Base-by-base conservation (phyloP, 441 rosid genomes). In the Populus trichocarpa region DNA sequence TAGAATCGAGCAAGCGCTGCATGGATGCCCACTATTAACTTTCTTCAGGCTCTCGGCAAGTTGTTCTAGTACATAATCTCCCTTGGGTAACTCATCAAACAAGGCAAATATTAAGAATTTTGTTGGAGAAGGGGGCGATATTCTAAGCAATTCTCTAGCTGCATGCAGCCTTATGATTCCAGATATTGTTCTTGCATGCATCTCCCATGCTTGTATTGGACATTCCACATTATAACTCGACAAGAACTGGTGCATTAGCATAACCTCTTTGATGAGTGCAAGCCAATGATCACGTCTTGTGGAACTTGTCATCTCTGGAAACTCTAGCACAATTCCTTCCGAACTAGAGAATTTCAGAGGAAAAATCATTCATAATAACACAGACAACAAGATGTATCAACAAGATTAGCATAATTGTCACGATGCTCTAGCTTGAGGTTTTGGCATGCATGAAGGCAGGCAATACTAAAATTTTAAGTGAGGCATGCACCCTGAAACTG, bases 281-380 rank as follows among this genome's bases (percentile, higher is more conserved):
- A 94, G 93, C 99, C 98, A 94, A 73, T 90, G 98, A 74, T 91
- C 93, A 11, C 98, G 87, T 82, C 99, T 94, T 0, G 96, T 96
- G 61, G 98, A 94, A 85, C 98, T 92, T 35, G 98, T 93, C 82
- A 94, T 79, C 94, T 94, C 99, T 0, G 99, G 99, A 81, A 96
- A 96, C 86, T 93, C 99, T 70, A 96, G 83, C 73, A 94, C 88
- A 69, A 96, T 84, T 78, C 89, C 98, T 79, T 92, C 98, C 63
- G 90, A 87, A 73, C 98, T 93, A 77, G n/a, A 83, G 81, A 71
- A 75, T 73, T 64, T 28, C 70, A 50, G 35, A 75, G 38, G 67
- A 66, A 33, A 76, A 76, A 13, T 57, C 73, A 75, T 30, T 75
- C 33, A 73, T 7, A 28, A 68, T 36, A n/a, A 23, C 23, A 40